Evolutionary conservation across 495 filamentous ascomycete genomes (phyloP).

Genomic region (Arthonia radiata): DNA sequence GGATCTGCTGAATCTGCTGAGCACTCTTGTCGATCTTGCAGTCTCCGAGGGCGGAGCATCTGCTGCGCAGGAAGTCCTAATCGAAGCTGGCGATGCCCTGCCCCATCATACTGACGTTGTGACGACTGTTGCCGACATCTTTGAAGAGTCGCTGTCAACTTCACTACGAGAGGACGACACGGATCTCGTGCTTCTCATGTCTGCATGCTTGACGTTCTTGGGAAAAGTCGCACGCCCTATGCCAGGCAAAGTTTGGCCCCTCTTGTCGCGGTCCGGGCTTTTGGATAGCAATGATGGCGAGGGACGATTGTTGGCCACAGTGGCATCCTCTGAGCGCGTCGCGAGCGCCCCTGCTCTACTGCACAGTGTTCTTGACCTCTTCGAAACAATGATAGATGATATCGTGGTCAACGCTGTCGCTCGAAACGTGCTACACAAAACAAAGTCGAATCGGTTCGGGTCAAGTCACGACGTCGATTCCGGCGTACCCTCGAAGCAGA

Average conservation of each 20-base stretch:
- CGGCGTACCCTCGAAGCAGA: conserved; percentile 50
- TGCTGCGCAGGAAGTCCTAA: conserved; percentile 26
- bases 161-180: conserved; percentile 24
- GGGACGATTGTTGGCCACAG: conserved; percentile 44
- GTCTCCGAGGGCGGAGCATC: conserved; percentile 21
- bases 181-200: conserved; percentile 32
- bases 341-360: conserved; percentile 56
- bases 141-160: conserved; percentile 44
- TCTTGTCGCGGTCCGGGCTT: conserved; percentile 53
- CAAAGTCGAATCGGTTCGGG: conserved; percentile 22
- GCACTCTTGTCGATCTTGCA: too few species aligned
- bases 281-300: conserved; percentile 47
- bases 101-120: conserved; percentile 53
- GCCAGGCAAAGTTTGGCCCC: conserved; percentile 70
- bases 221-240: conserved; percentile 40
- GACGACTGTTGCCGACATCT: conserved; percentile 54
- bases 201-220: conserved; percentile 61
- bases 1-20: too few species aligned
- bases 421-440: conserved; percentile 32
- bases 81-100: conserved; percentile 48
- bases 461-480: conserved; percentile 31
- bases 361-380: conserved; percentile 41
- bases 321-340: conserved; percentile 51
- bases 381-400: conserved; percentile 51
- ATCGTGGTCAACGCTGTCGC: conserved; percentile 44